A percentile compares a stretch with the other conserved stretches of the same genome.
These are phyloP conservation scores for Neofusicoccum kwambonambiense DNA, from an alignment of 2,329 filamentous ascomycete species.

Conservation along the genomic window DNA sequence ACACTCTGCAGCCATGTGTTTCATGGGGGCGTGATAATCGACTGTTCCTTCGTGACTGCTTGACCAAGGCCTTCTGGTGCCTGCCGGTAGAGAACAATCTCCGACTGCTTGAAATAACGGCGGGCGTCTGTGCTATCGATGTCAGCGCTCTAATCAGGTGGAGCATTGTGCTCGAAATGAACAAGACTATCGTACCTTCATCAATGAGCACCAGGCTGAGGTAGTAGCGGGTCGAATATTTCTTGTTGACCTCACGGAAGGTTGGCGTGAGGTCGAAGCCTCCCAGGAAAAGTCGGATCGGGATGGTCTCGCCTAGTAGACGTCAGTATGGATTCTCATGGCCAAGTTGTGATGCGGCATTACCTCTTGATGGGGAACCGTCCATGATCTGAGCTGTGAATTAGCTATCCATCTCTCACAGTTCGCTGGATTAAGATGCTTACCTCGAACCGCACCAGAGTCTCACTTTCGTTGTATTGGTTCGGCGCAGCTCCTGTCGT, in stretches of 20 bases:
- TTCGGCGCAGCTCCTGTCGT: conserved; percentile 96
- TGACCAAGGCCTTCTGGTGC: conserved; percentile 51
- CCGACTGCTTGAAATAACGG: conserved; percentile 98
- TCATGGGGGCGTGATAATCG: conserved; percentile 6
- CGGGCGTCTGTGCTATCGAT: conserved; percentile 68
- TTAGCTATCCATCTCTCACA: conserved; percentile 18
- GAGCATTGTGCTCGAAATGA: neutral
- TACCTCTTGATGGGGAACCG: conserved; percentile 91
- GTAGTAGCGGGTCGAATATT: conserved; percentile 98
- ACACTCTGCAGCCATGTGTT: neutral
- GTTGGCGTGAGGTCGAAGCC: conserved; percentile 97
- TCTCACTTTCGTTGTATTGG: conserved; percentile 99
- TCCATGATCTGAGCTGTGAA: conserved; percentile 79
- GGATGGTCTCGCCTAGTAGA: conserved; percentile 74
- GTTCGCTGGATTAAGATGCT: conserved; percentile 19
- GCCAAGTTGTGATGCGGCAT: conserved; percentile 28
- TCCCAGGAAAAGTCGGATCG: conserved; percentile 92
- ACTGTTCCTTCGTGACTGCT: conserved; percentile 48
- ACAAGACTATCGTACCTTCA: conserved; percentile 61
- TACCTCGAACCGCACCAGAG: conserved; percentile 92
- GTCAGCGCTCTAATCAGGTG: conserved; percentile 21
- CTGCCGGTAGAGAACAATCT: conserved; percentile 95
- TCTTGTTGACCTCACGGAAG: conserved; percentile 99
- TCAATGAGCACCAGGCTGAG: conserved; percentile 93
- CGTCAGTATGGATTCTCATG: conserved; percentile 24